Evolutionary conservation across 768 basidiomycete genomes (phyloP).

Genomic region (Lentinus tigrinus): DNA sequence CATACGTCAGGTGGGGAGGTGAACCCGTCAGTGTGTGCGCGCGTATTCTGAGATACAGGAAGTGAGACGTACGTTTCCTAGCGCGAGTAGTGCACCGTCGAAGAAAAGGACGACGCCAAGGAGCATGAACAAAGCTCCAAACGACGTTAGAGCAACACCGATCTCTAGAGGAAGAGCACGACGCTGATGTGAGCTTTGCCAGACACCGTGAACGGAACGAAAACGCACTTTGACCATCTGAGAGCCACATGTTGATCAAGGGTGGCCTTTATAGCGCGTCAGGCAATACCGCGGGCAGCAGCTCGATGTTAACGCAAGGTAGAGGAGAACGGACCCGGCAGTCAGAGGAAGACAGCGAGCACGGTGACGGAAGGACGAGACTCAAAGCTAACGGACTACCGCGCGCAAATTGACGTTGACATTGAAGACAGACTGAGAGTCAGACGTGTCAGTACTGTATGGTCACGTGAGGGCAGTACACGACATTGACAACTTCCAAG

Average conservation of each 20-base stretch:
- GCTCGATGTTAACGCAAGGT: too few relatives aligned
- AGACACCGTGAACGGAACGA: background rate
- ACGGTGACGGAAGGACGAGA: background rate
- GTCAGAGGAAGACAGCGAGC: background rate
- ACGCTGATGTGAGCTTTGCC: background rate
- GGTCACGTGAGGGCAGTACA: background rate
- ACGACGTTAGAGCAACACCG: constrained; percentile 94
- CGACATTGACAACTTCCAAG: background rate
- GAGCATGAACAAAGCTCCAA: constrained; percentile 94
- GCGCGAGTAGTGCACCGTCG: constrained; percentile 90
- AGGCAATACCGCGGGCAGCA: background rate
- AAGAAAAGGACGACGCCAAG: constrained; percentile 96
- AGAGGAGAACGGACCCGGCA: background rate
- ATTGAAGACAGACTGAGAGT: background rate
- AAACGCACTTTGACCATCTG: constrained; percentile 62
- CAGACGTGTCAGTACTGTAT: background rate
- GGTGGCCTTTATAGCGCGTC: background rate
- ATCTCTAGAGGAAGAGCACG: constrained; percentile 63
- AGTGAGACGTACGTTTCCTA: constrained; percentile 82
- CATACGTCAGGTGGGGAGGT: background rate
- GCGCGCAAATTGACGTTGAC: background rate
- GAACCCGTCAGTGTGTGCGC: constrained; percentile 6
- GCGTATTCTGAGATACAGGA: background rate
- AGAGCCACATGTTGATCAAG: constrained; percentile 51
- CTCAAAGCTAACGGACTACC: background rate